These are phyloP conservation scores for Citrus mangshanensis DNA, from an alignment of 345 rosid species.

Conservation along the genomic window DNA sequence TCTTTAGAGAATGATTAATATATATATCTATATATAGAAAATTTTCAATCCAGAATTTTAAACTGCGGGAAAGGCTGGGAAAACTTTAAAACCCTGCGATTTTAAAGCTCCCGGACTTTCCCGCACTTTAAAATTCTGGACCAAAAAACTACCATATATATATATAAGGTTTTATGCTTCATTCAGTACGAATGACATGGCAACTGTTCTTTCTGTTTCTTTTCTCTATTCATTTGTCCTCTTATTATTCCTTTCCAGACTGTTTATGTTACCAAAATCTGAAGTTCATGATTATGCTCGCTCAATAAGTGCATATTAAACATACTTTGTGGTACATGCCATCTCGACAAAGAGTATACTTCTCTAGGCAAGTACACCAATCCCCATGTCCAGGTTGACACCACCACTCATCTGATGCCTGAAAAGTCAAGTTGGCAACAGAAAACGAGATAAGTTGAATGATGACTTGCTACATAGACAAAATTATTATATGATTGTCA, in stretches of 20 bases:
- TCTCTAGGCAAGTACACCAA: conserved; percentile 74
- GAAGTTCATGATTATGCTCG: conserved; percentile 3
- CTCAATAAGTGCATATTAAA: neutral
- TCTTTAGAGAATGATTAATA: no score
- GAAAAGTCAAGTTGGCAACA: conserved; percentile 15
- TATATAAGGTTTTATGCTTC: neutral
- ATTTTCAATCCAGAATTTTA: no score
- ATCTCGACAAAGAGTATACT: conserved; percentile 62
- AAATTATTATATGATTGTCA: neutral
- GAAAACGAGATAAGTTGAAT: neutral
- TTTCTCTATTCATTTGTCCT: neutral
- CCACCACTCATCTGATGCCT: conserved; percentile 87
- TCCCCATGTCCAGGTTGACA: conserved; percentile 80
- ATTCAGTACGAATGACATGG: neutral
- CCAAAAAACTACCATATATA: no score
- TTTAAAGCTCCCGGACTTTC: no score
- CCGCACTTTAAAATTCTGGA: no score
- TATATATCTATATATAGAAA: no score
- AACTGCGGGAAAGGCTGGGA: no score
- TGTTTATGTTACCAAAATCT: neutral
- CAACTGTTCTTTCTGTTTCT: neutral
- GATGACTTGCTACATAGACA: neutral
- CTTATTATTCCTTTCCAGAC: neutral
- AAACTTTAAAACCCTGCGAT: no score
- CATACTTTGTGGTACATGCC: conserved; percentile 80